Evolutionary conservation across 192 early-diverging fungal species (phyloP).

Genomic region (Coemansia sp.): DNA sequence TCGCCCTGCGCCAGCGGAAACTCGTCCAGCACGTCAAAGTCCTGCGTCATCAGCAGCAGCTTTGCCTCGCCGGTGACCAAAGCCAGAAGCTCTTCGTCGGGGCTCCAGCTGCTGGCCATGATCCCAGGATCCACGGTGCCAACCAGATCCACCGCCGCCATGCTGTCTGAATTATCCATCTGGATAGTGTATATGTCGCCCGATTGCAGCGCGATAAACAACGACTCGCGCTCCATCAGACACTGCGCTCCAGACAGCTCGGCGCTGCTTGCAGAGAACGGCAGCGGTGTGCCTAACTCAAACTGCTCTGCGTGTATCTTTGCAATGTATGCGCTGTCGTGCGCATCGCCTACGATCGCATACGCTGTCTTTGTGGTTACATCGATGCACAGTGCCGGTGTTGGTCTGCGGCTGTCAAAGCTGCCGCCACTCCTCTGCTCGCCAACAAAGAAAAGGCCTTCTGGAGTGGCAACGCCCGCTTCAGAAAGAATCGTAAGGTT

Average conservation of each 20-base stretch:
- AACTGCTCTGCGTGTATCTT: not conserved
- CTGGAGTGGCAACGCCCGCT: constrained; percentile 14
- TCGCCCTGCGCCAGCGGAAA: constrained; percentile 68
- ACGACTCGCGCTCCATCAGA: constrained; percentile 53
- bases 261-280: constrained; percentile 17
- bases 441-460: constrained; percentile 6
- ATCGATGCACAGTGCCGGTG: constrained; percentile 20
- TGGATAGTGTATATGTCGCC: constrained; percentile 54
- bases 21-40: constrained; percentile 89
- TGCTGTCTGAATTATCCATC: not conserved
- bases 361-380: constrained; percentile 8
- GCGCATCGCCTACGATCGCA: constrained; percentile 11
- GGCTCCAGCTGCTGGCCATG: constrained; percentile 68
- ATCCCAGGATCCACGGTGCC: constrained; percentile 42
- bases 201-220: constrained; percentile 49
- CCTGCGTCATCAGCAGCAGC: constrained; percentile 79
- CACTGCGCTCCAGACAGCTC: constrained; percentile 39
- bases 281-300: constrained; percentile 11
- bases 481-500: constrained; percentile 26
- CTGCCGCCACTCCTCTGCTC: not conserved
- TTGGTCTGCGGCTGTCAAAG: not conserved
- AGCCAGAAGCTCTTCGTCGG: constrained; percentile 83
- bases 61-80: constrained; percentile 69
- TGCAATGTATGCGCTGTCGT: constrained; percentile 10
- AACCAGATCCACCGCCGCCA: constrained; percentile 12